Conservation (phyloP, 2,329 filamentous ascomycete genomes). For the Ophiostoma quercus region DNA sequence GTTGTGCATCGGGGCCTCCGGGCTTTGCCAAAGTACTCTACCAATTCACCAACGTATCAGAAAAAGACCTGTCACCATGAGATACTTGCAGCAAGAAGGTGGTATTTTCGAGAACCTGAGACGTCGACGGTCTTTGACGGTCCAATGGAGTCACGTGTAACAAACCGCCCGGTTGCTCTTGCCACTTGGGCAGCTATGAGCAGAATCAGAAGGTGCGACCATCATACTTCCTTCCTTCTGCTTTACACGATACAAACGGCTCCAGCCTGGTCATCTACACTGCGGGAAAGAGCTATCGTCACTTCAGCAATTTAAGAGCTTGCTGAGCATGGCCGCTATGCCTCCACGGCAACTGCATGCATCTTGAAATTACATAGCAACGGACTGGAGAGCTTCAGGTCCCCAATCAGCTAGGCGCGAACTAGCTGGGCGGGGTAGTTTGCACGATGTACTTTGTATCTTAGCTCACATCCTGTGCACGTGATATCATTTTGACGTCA, state of each 20-base stretch:
- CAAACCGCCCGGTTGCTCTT: background rate
- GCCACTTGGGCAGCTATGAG: background rate
- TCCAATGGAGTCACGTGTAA: background rate
- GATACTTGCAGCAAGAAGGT: background rate
- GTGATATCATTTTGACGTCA: background rate
- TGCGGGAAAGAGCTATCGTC: no score
- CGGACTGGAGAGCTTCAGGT: background rate
- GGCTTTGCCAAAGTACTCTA: background rate
- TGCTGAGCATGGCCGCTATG: background rate
- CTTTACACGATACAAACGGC: no score
- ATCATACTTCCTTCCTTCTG: background rate
- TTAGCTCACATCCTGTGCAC: background rate
- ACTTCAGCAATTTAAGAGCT: background rate
- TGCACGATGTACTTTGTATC: background rate
- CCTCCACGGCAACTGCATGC: background rate
- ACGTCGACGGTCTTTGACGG: background rate
- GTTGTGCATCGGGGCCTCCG: background rate
- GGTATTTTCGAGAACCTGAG: background rate
- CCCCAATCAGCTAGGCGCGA: background rate
- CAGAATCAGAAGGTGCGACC: background rate
- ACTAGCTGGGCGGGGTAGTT: conserved; percentile 6
- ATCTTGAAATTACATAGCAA: background rate
- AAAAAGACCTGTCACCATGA: background rate
- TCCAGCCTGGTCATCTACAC: no score
- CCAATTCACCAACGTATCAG: background rate